Evolutionary conservation across 805 yeast species (phyloP), one percentile per base, ranked within the genome.

Genomic region (Myxozyma lipomycoides): DNA sequence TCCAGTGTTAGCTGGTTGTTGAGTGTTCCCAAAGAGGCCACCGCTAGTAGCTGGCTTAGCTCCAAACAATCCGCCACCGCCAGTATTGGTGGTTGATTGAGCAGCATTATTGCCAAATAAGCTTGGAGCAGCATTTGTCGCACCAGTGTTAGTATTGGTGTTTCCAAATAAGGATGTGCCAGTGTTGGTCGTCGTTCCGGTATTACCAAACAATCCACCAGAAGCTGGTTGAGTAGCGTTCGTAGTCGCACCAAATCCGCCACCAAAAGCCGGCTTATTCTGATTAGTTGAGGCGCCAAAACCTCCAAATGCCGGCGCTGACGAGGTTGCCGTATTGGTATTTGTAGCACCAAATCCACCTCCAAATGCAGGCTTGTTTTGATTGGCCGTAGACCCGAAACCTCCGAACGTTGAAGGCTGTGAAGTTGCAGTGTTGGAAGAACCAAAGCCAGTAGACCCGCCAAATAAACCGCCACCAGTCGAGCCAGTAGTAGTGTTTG

Each of bases 11-110:
- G 62, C 45, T 37, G 56, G 62, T 40, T 58, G 49, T 22, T 56
- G 56, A 40, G 58, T 58, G 40, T 49, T 56, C 35, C 69, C 66
- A 51, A 65, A 65, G 36, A 67, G 30, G 9, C 50, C 51, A 3
- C 32, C 28, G 35, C 23, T 17, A 6, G 48, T 41, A 9, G 39
- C 18, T 19, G 45, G 40, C 9, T 45, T 47, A 15, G 62, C 48
- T 30, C 78, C 78, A 59, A 74, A 74, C 42, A 74, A 48, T 1
- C 77, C 77, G 24, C 58, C 53, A 19, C 60, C 56, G 3, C 58
- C 24, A 35, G 36, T 45, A 6, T 23, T 24, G 17, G 32, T 17
- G 15, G 34, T 28, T 12, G 12, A 6, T 15, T 10, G 19, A 12
- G 9, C 19, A 12, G 19, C 38, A 6, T 22, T 32, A 10, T 48